phyloP scores from a whole-genome alignment of 257 asterid genomes.

The Fraxinus americana region DNA sequence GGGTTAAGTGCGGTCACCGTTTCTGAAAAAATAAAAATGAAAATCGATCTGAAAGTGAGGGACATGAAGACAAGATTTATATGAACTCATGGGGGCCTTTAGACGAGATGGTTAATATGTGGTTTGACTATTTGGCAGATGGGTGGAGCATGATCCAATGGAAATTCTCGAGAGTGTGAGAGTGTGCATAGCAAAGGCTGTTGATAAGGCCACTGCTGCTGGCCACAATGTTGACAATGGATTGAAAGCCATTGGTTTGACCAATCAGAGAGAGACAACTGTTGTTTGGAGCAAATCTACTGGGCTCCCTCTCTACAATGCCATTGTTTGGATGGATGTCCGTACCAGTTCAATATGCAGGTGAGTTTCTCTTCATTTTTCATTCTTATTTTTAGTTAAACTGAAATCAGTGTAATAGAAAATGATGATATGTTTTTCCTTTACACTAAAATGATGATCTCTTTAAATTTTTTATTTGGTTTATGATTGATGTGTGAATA shows the following conservation, averaged over 20 bases:
- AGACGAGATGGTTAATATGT: not conserved
- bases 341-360: constrained; percentile 93
- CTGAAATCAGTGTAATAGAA: not conserved
- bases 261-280: constrained; percentile 97
- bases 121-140: constrained; percentile 44
- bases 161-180: constrained; percentile 89
- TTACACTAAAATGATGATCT: not conserved
- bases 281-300: constrained; percentile 97
- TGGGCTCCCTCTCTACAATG: constrained; percentile 86
- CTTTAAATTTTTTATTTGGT: not conserved
- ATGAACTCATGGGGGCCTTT: not conserved
- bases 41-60: not conserved
- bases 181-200: constrained; percentile 72
- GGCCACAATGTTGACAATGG: constrained; percentile 78
- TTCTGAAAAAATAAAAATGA: not conserved
- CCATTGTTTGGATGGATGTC: constrained; percentile 98
- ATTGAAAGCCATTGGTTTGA: constrained; percentile 87
- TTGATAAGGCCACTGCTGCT: constrained; percentile 89
- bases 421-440: not conserved
- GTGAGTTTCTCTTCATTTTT: constrained; percentile 26
- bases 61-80: not conserved
- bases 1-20: not conserved
- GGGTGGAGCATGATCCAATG: constrained; percentile 98
- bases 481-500: not conserved
- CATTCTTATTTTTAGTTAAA: not conserved